Base-by-base conservation (phyloP, 495 filamentous ascomycete species). In the Penicillium coprophilum region DNA sequence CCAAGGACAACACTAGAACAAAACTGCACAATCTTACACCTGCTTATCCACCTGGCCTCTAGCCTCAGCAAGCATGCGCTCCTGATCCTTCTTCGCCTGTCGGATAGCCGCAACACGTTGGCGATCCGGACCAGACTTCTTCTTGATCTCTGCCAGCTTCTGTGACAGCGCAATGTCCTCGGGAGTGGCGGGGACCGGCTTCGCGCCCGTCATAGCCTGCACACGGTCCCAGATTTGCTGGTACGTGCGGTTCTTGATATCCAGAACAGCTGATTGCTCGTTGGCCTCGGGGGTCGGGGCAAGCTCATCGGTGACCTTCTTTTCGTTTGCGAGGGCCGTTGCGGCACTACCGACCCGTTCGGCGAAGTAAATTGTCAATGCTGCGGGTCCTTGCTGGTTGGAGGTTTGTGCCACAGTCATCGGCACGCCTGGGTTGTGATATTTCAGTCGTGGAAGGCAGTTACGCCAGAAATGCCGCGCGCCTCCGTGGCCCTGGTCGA, bases 401-500 rank as follows among this genome's bases (percentile, higher is more conserved):
- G 56, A 41, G 20, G 78, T 85, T 47, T 90, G 87, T 62, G 83
- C 83, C 50, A 97, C 85, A 34, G 88, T 86, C 85, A 97, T 93
- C 15, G 83, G 81, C 15, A 97, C 68, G 8, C 82, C 77, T 0
- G 94, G 94, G 68, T 98, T 98, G 78, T 94, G 88, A 77, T 87
- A 97, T 79, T 98, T 96, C 53, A 98, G 77, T 59, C 90, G 83
- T 2, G 89, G 89, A 31, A 98, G 85, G 62, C 83, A 87, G 36
- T 84, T 73, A 46, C 82, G 85, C 92, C 91, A 96, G 80, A 98
- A 96, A 78, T 91, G 90, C 55, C 89, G 87, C 32, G 94, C 84
- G 23, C 93, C 93, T 67, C 88, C 80, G 71, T 96, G 89, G 40
- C 77, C 75, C 54, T 58, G 58, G 54, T 76, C 70, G 53, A 84